These are phyloP conservation scores for Apium graveolens DNA, from an alignment of 129 eudicot species.

Conservation along the genomic window DNA sequence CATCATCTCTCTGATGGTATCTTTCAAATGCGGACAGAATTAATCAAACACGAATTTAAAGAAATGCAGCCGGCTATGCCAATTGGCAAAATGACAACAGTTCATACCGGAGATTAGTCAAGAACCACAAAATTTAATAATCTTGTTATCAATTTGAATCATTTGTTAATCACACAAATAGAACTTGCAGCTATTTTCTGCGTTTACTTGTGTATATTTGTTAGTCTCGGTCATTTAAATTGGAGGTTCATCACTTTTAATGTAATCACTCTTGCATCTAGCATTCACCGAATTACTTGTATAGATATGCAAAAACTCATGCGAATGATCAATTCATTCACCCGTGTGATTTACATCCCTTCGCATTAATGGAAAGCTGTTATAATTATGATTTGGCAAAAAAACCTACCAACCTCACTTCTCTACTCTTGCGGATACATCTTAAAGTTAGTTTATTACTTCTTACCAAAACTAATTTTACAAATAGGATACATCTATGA, in stretches of 20 bases:
- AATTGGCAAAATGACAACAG: too few relatives aligned
- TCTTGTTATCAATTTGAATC: too few relatives aligned
- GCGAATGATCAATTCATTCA: neutral
- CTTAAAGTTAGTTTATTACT: neutral
- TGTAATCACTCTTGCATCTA: neutral
- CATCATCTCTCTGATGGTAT: neutral
- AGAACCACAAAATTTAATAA: too few relatives aligned
- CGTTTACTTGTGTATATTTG: too few relatives aligned
- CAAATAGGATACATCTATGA: constrained; percentile 7
- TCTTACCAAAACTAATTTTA: neutral
- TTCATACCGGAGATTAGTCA: too few relatives aligned
- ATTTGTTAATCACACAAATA: too few relatives aligned
- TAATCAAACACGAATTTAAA: too few relatives aligned
- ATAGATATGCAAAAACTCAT: neutral
- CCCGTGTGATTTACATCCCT: neutral
- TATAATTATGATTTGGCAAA: neutral
- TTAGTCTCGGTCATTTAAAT: too few relatives aligned
- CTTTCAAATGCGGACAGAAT: neutral
- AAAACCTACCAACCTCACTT: neutral
- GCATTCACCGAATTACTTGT: neutral
- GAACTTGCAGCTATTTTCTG: too few relatives aligned
- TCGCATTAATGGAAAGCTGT: neutral
- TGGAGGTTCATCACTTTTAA: too few relatives aligned
- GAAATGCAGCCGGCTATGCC: too few relatives aligned
- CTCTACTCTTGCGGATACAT: neutral